These are phyloP conservation scores for Fusarium anguioides DNA, from an alignment of 2,329 filamentous ascomycete species.

Conservation along the genomic window DNA sequence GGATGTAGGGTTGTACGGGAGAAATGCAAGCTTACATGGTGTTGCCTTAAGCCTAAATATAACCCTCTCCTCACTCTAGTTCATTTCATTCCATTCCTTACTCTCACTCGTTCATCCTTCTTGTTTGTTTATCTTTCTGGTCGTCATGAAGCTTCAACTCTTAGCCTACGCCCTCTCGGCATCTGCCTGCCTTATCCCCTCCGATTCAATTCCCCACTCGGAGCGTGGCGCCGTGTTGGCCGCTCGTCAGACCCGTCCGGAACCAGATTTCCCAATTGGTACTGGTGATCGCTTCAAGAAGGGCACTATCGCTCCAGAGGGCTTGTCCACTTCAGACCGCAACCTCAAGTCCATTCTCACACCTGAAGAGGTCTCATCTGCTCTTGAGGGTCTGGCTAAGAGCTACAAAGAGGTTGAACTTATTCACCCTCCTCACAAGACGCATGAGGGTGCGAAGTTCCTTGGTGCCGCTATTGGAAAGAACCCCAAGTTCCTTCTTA, in stretches of 20 bases:
- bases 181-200: slow-evolving; percentile 53
- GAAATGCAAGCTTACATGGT: not conserved
- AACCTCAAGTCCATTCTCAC: slow-evolving; percentile 58
- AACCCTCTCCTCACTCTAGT: slow-evolving; percentile 1
- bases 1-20: not conserved
- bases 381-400: slow-evolving; percentile 55
- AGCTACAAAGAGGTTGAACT: slow-evolving; percentile 53
- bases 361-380: slow-evolving; percentile 57
- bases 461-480: slow-evolving; percentile 58
- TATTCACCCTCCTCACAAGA: slow-evolving; percentile 57
- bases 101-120: not conserved
- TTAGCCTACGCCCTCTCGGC: slow-evolving; percentile 39
- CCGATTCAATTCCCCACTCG: slow-evolving; percentile 46
- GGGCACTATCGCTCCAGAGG: slow-evolving; percentile 51
- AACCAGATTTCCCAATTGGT: slow-evolving; percentile 52
- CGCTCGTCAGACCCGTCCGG: slow-evolving; percentile 29
- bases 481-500: slow-evolving; percentile 62
- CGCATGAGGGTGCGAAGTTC: slow-evolving; percentile 55
- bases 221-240: slow-evolving; percentile 19
- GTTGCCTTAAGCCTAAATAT: slow-evolving; percentile 25
- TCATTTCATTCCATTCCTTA: not conserved
- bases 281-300: slow-evolving; percentile 56
- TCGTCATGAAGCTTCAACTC: slow-evolving; percentile 47
- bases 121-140: not conserved
- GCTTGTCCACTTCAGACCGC: slow-evolving; percentile 50